Evolutionary conservation across 176 grass and related monocot species (phyloP).

Genomic region (Sorghum bicolor): DNA sequence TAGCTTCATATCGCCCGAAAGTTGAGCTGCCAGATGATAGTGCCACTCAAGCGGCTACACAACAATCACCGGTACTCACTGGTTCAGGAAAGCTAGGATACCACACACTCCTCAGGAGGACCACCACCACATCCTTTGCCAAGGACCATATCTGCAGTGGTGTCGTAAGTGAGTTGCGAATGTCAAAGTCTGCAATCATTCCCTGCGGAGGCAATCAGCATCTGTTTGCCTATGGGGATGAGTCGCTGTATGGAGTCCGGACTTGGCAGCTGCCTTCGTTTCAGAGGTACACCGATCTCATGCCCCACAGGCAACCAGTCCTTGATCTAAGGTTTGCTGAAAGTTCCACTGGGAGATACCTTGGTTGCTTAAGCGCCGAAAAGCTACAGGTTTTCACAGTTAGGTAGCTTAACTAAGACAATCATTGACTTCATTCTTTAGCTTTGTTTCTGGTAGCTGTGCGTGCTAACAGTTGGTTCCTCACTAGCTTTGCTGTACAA

Average conservation of each 20-base stretch:
- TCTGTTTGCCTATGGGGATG: slow-evolving; percentile 76
- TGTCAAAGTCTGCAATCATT: slow-evolving; percentile 78
- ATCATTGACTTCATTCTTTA: background rate
- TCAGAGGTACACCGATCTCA: slow-evolving; percentile 43
- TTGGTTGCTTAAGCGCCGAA: slow-evolving; percentile 77
- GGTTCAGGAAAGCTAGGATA: slow-evolving; percentile 55
- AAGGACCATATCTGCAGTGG: slow-evolving; percentile 41
- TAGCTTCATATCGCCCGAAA: slow-evolving; percentile 73
- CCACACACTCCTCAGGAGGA: slow-evolving; percentile 59
- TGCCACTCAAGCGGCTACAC: slow-evolving; percentile 33
- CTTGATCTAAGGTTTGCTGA: slow-evolving; percentile 79
- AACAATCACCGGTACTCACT: slow-evolving; percentile 26
- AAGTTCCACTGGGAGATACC: slow-evolving; percentile 42
- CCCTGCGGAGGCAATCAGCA: slow-evolving; percentile 18
- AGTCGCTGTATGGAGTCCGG: slow-evolving; percentile 47
- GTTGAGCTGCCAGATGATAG: slow-evolving; percentile 51
- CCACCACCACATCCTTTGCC: slow-evolving; percentile 30
- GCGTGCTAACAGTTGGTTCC: background rate
- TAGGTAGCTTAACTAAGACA: background rate
- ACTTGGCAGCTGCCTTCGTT: slow-evolving; percentile 66
- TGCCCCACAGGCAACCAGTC: slow-evolving; percentile 60
- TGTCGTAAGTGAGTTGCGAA: slow-evolving; percentile 60
- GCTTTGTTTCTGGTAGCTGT: background rate
- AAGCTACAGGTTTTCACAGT: slow-evolving; percentile 63
- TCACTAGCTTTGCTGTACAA: slow-evolving; percentile 8